Evolutionary conservation across 805 yeast genomes (phyloP).

Genomic region (Hanseniaspora singularis): DNA sequence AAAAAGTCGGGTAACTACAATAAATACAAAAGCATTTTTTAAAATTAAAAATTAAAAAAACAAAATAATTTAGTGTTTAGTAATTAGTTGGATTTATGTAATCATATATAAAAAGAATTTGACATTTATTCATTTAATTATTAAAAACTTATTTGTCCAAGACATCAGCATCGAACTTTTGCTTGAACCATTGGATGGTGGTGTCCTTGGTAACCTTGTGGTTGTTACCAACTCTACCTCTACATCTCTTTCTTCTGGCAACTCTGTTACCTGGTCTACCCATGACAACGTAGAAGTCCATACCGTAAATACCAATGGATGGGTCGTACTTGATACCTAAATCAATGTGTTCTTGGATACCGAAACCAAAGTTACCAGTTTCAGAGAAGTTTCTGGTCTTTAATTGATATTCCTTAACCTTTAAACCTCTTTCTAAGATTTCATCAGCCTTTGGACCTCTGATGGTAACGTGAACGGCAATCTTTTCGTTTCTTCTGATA

Average conservation of each 20-base stretch:
- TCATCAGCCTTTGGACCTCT: conserved; percentile 99
- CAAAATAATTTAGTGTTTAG: too few species aligned
- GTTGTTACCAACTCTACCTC: conserved; percentile 75
- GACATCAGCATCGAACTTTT: conserved; percentile 98
- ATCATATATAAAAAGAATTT: conserved; percentile 16
- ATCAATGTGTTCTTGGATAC: conserved; percentile 98
- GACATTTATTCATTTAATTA: neutral
- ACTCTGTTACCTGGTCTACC: conserved; percentile 99
- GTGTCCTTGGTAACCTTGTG: conserved; percentile 91
- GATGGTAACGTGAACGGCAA: conserved; percentile 97
- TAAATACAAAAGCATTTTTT: too few species aligned
- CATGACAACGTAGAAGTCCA: conserved; percentile 98
- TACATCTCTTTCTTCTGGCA: conserved; percentile 95
- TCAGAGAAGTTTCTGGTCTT: conserved; percentile 87
- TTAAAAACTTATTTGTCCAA: conserved; percentile 54
- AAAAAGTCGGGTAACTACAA: too few species aligned
- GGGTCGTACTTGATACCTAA: conserved; percentile 99
- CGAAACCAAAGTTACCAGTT: conserved; percentile 99
- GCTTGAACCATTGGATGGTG: conserved; percentile 97
- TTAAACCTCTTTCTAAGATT: conserved; percentile 98
- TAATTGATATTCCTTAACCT: conserved; percentile 99
- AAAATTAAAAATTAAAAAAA: too few species aligned
- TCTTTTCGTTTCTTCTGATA: conserved; percentile 99
- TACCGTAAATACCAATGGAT: conserved; percentile 98
- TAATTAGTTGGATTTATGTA: too few species aligned